Percentiles rank a stretch among this genome's conserved stretches.
Evolutionary conservation across 805 yeast genomes (phyloP).

Genomic region (Phaffomyces thermotolerans): DNA sequence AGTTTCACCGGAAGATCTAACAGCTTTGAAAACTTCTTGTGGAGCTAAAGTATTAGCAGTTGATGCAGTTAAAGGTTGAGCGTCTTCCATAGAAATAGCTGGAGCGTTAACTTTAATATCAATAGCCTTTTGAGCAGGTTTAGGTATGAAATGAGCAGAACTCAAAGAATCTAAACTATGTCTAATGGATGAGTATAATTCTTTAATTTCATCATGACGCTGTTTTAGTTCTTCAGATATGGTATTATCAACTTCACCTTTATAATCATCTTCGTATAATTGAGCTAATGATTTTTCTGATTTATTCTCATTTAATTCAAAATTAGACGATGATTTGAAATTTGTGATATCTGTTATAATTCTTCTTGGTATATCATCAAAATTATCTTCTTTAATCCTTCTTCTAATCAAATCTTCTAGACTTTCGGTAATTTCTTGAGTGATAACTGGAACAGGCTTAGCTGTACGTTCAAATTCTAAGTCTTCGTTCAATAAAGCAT

Average conservation of each 20-base stretch:
- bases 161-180: conserved; percentile 81
- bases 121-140: conserved; percentile 72
- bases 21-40: conserved; percentile 73
- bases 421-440: conserved; percentile 78
- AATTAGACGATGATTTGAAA: conserved; percentile 44
- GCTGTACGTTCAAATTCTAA: conserved; percentile 89
- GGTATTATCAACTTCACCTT: conserved; percentile 37
- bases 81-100: conserved; percentile 88
- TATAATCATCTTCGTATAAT: conserved; percentile 79
- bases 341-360: conserved; percentile 58
- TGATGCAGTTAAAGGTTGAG: conserved; percentile 83
- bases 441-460: conserved; percentile 93
- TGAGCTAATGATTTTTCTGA: conserved; percentile 87
- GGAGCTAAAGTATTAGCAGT: conserved; percentile 80
- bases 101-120: conserved; percentile 80
- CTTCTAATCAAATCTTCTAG: conserved; percentile 84
- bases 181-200: conserved; percentile 51
- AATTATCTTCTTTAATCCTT: conserved; percentile 66
- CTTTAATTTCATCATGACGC: conserved; percentile 73
- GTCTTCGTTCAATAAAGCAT: conserved; percentile 74
- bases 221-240: conserved; percentile 58
- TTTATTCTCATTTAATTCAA: conserved; percentile 76
- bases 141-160: conserved; percentile 93
- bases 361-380: conserved; percentile 79
- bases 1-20: conserved; percentile 38